A percentile compares a stretch with the other conserved stretches of the same genome.
Evolutionary conservation across 495 filamentous ascomycete genomes (phyloP).

Genomic region (Trichoderma reesei): DNA sequence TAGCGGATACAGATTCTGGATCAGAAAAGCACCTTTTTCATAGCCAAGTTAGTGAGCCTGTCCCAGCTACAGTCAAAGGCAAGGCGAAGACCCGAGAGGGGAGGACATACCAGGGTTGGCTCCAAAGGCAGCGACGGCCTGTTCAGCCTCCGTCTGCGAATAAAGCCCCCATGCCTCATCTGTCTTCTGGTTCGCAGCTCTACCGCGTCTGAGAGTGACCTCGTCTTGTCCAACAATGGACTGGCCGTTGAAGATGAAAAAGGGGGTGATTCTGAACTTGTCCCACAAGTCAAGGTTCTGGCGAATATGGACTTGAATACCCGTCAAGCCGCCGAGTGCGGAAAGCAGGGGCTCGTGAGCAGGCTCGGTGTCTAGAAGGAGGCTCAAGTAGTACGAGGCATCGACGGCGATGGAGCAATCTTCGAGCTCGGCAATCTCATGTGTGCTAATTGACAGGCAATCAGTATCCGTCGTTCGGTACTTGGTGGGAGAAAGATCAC

Average conservation of each 20-base stretch:
- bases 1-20: conserved; percentile 56
- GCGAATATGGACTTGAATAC: conserved; percentile 60
- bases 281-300: conserved; percentile 61
- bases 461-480: neutral
- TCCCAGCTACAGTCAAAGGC: neutral
- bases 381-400: conserved; percentile 76
- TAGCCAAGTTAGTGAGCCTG: conserved; percentile 15
- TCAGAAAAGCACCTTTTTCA: conserved; percentile 43
- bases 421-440: conserved; percentile 43
- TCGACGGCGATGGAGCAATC: conserved; percentile 74
- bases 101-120: conserved; percentile 53
- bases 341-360: conserved; percentile 77
- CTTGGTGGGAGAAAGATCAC: neutral
- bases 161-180: conserved; percentile 77
- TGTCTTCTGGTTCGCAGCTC: conserved; percentile 41
- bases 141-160: conserved; percentile 62
- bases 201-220: conserved; percentile 30
- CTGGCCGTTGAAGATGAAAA: conserved; percentile 88
- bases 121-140: conserved; percentile 75
- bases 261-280: conserved; percentile 50
- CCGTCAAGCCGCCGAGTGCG: conserved; percentile 82
- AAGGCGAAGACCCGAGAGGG: neutral
- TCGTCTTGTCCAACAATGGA: conserved; percentile 62
- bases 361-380: conserved; percentile 55
- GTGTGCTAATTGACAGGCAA: conserved; percentile 18